Evolutionary conservation across 768 basidiomycete species (phyloP).

Genomic region (Boletus sensibilis): DNA sequence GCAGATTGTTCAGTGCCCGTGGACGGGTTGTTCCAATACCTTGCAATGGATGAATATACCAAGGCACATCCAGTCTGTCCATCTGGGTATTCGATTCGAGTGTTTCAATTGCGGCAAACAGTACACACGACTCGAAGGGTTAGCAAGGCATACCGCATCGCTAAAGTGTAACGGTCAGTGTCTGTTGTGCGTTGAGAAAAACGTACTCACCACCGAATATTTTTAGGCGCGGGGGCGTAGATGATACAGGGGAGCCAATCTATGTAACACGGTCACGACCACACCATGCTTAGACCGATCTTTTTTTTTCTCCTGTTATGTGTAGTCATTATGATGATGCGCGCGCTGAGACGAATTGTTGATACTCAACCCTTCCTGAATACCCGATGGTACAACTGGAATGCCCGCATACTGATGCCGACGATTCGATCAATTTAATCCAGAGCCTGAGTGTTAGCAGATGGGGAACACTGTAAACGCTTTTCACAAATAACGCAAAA

Average conservation of each 20-base stretch:
- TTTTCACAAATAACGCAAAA: no score
- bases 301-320: neutral
- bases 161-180: conserved; percentile 1
- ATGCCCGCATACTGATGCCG: neutral
- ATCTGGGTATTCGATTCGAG: neutral
- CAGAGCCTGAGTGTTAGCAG: neutral
- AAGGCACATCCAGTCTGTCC: conserved; percentile 7
- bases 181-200: neutral
- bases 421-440: neutral
- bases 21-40: conserved; percentile 4
- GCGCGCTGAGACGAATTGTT: neutral
- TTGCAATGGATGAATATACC: conserved; percentile 6
- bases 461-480: neutral
- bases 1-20: conserved; percentile 3
- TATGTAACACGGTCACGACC: no score
- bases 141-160: conserved; percentile 1
- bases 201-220: neutral
- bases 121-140: conserved; percentile 4
- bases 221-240: neutral
- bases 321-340: neutral
- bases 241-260: neutral
- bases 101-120: conserved; percentile 3
- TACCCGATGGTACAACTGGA: no score
- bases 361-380: neutral
- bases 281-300: neutral